Percentiles rank a stretch among this genome's conserved stretches.
phyloP scores from a whole-genome alignment of 2,329 filamentous ascomycete genomes.

The Dactylellina cionopaga region DNA sequence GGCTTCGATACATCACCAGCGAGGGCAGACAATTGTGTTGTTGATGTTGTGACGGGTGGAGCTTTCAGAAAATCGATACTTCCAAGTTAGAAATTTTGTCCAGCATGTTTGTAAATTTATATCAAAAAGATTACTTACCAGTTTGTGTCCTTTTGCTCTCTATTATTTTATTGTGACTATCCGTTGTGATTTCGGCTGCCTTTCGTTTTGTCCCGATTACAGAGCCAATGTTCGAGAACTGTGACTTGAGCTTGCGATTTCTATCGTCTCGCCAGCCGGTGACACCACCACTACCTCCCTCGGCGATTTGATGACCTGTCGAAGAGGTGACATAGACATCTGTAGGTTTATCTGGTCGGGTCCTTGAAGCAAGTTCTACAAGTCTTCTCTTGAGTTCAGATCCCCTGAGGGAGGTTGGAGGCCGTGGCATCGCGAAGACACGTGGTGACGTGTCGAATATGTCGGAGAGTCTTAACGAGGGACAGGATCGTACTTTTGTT shows the following conservation, averaged over 20 bases:
- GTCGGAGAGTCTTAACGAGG: background rate
- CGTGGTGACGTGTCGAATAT: slow-evolving; percentile 25
- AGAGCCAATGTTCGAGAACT: slow-evolving; percentile 26
- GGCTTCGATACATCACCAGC: slow-evolving; percentile 9
- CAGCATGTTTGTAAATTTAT: too few relatives aligned
- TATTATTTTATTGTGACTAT: background rate
- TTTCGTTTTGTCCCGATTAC: slow-evolving; percentile 32
- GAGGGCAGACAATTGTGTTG: slow-evolving; percentile 26
- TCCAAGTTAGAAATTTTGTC: too few relatives aligned
- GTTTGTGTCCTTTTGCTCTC: too few relatives aligned
- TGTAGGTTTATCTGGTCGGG: slow-evolving; percentile 28
- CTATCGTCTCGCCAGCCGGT: slow-evolving; percentile 41
- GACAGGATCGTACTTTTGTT: too few relatives aligned
- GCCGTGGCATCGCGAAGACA: slow-evolving; percentile 36
- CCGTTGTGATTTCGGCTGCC: background rate
- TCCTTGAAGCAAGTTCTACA: slow-evolving; percentile 40
- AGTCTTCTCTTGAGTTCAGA: slow-evolving; percentile 42
- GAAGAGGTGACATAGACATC: slow-evolving; percentile 45
- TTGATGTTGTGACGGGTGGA: slow-evolving; percentile 21
- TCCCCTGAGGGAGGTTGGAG: slow-evolving; percentile 38
- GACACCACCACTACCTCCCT: slow-evolving; percentile 36
- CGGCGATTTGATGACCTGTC: slow-evolving; percentile 45
- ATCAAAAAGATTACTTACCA: too few relatives aligned
- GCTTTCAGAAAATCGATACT: background rate
- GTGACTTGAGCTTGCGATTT: slow-evolving; percentile 39